These are phyloP conservation scores for Penicillium brevicompactum DNA, from an alignment of 2,329 filamentous ascomycete genomes.

Conservation along the genomic window DNA sequence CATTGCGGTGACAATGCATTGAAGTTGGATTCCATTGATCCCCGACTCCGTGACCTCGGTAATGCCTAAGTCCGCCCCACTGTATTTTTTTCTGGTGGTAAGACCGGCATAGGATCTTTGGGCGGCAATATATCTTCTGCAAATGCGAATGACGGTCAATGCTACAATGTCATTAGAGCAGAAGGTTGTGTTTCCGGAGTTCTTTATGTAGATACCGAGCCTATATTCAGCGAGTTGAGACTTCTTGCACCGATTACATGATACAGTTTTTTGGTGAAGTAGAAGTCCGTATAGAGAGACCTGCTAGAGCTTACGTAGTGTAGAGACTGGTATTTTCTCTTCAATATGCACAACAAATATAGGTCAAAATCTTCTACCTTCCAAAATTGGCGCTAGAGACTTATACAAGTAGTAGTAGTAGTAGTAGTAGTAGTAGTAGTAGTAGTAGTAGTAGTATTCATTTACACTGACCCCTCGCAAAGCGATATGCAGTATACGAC, in stretches of 20 bases:
- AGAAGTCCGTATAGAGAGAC: neutral
- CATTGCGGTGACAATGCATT: neutral
- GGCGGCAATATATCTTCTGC: neutral
- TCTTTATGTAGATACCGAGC: neutral
- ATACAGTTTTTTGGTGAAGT: neutral
- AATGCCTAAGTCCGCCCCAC: neutral
- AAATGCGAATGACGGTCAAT: neutral
- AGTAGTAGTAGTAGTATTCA: too few species aligned
- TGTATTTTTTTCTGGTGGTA: neutral
- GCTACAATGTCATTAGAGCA: neutral
- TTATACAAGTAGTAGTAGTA: too few species aligned
- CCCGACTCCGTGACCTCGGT: neutral
- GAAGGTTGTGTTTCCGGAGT: neutral
- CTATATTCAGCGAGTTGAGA: too few species aligned
- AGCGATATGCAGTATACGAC: too few species aligned
- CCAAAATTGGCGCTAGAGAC: neutral
- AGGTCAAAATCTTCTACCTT: too few species aligned
- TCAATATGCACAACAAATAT: too few species aligned
- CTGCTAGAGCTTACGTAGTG: neutral
- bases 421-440: too few species aligned
- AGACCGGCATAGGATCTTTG: neutral
- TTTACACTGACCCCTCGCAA: too few species aligned
- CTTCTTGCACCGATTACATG: neutral
- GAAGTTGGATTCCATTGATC: neutral
- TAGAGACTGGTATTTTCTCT: too few species aligned